Evolutionary conservation across 305 asterid species (phyloP), one percentile per base, ranked within the genome.

Genomic region (Solanum aculeatissimum): DNA sequence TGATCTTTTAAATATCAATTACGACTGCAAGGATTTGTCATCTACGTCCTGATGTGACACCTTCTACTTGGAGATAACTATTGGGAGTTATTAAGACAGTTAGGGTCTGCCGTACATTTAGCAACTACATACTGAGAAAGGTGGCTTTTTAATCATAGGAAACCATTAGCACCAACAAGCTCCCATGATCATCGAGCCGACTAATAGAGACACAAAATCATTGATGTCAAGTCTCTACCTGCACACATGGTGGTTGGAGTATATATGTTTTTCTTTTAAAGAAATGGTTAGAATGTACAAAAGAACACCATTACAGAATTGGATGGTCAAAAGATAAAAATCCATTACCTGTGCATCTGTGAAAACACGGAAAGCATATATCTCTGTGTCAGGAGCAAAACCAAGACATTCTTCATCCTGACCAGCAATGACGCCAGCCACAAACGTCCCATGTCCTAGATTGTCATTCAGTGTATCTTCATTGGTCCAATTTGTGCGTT

Each of bases 371-470:
- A 93, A 97, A 71, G 99, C 99, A 92, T 95, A 97, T 53, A 97
- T 94, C 92, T 97, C 99, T 3, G 98, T 89, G 82, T 95, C 98
- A 78, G 99, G 98, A 85, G 99, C 97, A 93, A 97, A 97, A 90
- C 99, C 99, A 89, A 95, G 99, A 87, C 99, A 97, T 74, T 95
- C 97, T 84, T 91, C 89, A 91, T 97, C 97, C 88, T 95, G 96
- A 86, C 99, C 97, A 85, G 99, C 98, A 84, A 97, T 90, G 86
- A 97, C 98, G 80, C 99, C 99, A 85, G 99, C 99, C 84, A 97
- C 99, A 90, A 97, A 97, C 81, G 99, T 97, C 84, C 99, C 99
- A 89, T 97, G 99, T 62, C 99, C 99, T 86, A 97, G 99, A 94
- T 94, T 95, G 91, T 97, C 99, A 86, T 95, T 97, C 83, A 97